phyloP scores from a whole-genome alignment of 2,329 filamentous ascomycete genomes.

The Stagonosporopsis chrysanthemi region DNA sequence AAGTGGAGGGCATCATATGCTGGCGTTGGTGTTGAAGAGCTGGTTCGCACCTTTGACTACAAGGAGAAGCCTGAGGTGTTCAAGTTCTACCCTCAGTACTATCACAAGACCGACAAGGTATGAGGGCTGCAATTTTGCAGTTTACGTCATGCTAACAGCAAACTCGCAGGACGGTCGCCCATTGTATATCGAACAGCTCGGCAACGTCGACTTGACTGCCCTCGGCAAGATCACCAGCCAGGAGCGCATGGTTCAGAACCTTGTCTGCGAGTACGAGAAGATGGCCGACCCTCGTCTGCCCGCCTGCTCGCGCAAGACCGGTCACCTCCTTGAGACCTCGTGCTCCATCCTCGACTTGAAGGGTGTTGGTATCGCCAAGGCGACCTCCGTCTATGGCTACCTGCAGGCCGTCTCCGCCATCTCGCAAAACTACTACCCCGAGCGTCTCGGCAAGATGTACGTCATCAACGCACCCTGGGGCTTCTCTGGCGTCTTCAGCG shows the following conservation, averaged over 20 bases:
- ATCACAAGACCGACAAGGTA: conserved; percentile 93
- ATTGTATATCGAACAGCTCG: conserved; percentile 95
- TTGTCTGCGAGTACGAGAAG: conserved; percentile 98
- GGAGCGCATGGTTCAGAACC: conserved; percentile 95
- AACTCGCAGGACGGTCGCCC: conserved; percentile 83
- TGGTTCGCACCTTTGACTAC: conserved; percentile 84
- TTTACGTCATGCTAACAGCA: conserved; percentile 12
- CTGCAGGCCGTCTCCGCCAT: conserved; percentile 84
- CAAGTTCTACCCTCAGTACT: conserved; percentile 97
- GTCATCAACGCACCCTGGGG: conserved; percentile 98
- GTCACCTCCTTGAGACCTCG: conserved; percentile 92
- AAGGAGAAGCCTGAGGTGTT: conserved; percentile 83
- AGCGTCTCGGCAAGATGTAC: conserved; percentile 94
- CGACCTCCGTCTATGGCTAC: conserved; percentile 86
- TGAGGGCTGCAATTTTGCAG: conserved; percentile 11
- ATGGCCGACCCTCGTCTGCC: conserved; percentile 91
- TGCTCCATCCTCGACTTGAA: conserved; percentile 99
- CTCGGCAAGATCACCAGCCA: conserved; percentile 93
- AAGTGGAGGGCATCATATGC: conserved; percentile 89
- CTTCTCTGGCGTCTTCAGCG: conserved; percentile 82
- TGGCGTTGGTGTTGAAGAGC: conserved; percentile 71
- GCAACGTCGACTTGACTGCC: conserved; percentile 86
- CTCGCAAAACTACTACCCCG: conserved; percentile 99
- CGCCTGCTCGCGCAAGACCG: conserved; percentile 91
- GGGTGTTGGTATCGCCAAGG: conserved; percentile 84